Percentiles rank a stretch among this genome's conserved stretches.
phyloP scores from a whole-genome alignment of 495 filamentous ascomycete genomes.

The Extremus antarcticus region DNA sequence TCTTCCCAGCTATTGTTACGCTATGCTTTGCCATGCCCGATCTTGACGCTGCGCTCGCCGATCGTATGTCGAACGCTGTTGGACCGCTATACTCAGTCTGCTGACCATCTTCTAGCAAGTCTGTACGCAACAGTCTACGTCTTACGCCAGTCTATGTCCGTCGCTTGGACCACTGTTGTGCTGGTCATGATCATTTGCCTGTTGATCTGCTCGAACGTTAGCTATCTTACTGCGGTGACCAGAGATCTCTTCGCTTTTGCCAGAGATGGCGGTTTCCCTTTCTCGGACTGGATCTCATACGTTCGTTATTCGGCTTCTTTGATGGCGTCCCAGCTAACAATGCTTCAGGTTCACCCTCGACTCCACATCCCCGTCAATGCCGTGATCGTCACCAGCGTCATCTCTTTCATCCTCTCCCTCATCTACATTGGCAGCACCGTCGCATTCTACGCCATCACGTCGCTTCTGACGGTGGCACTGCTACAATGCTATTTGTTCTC shows the following conservation, averaged over 20 bases:
- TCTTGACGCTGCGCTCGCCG: conserved; percentile 27
- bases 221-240: neutral
- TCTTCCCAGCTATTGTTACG: conserved; percentile 34
- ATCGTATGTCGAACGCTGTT: conserved; percentile 29
- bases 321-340: too few species aligned
- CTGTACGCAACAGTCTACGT: conserved; percentile 34
- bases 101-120: too few species aligned
- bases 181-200: conserved; percentile 34
- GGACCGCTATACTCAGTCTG: too few species aligned
- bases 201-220: conserved; percentile 27
- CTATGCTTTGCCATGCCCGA: conserved; percentile 38
- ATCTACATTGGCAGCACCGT: neutral
- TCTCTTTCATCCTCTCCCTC: neutral
- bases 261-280: conserved; percentile 7
- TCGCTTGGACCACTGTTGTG: conserved; percentile 27
- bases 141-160: conserved; percentile 26
- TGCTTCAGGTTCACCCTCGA: too few species aligned
- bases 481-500: conserved; percentile 4
- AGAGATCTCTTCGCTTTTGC: conserved; percentile 12
- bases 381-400: neutral
- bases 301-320: too few species aligned
- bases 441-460: conserved; percentile 10
- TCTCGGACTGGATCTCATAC: conserved; percentile 3
- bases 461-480: conserved; percentile 22
- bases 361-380: neutral